A percentile compares a stretch with the other conserved stretches of the same genome.
Conservation (phyloP, 306 rosid genomes). For the Quercus cerris region DNA sequence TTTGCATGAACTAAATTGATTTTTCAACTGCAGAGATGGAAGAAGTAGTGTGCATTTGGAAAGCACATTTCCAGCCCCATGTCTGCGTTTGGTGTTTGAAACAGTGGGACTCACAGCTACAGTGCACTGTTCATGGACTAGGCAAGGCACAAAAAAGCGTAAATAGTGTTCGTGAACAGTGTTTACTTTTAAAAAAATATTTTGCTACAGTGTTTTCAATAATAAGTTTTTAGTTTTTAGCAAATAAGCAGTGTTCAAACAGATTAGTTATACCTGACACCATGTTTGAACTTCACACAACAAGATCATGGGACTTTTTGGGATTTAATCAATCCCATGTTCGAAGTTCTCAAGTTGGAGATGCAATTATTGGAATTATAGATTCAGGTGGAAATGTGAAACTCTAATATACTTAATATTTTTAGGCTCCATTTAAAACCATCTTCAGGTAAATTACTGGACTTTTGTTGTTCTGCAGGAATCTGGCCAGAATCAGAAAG, state of each 20-base stretch:
- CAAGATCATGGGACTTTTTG: slow-evolving; percentile 26
- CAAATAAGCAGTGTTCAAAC: no score
- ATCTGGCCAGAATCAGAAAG: slow-evolving; percentile 22
- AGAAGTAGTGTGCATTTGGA: neutral
- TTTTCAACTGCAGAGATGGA: slow-evolving; percentile 10
- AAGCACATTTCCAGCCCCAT: no score
- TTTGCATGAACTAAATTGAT: neutral
- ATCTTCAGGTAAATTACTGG: neutral
- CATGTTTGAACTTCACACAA: slow-evolving; percentile 16
- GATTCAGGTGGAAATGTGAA: slow-evolving; percentile 2
- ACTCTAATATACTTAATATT: neutral
- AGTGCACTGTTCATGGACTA: no score
- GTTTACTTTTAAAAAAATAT: no score
- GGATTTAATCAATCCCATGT: neutral
- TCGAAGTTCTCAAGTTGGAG: neutral
- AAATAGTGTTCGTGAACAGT: no score
- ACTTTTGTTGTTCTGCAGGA: neutral
- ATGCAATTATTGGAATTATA: slow-evolving; percentile 12
- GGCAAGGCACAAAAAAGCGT: no score
- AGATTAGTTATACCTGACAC: neutral
- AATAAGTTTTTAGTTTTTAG: no score
- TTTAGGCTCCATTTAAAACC: neutral
- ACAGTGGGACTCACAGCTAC: no score
- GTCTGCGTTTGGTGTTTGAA: no score
- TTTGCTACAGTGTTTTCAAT: no score